Evolutionary conservation across 2,329 filamentous ascomycete genomes (phyloP).

Genomic region (Fusarium concolor): DNA sequence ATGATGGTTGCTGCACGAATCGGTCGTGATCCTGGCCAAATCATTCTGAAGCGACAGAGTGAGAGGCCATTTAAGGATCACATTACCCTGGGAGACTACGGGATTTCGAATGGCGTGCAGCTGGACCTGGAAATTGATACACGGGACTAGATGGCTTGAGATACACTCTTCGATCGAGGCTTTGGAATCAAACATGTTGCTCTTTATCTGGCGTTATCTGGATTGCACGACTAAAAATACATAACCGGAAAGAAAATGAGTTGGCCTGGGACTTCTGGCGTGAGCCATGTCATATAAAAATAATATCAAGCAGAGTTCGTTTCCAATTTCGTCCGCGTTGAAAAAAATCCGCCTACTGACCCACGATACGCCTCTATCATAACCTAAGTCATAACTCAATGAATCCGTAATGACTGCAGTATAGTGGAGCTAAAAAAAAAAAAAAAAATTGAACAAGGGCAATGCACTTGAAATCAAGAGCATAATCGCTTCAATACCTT

Average conservation of each 20-base stretch:
- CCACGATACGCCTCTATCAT: not conserved
- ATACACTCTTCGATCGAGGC: not conserved
- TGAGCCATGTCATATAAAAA: not conserved
- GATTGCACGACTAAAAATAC: conserved; percentile 1
- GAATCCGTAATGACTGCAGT: not conserved
- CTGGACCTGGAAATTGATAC: conserved; percentile 72
- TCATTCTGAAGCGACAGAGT: conserved; percentile 90
- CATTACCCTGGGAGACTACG: conserved; percentile 89
- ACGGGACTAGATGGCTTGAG: conserved; percentile 60
- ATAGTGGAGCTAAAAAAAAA: not conserved
- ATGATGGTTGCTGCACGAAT: conserved; percentile 90
- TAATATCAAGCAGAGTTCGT: not conserved
- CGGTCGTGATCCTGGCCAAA: conserved; percentile 89
- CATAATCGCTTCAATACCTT: not conserved
- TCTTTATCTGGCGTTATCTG: not conserved
- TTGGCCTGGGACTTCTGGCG: not conserved
- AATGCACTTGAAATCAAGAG: not conserved
- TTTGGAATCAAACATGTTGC: not conserved
- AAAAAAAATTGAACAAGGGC: not conserved
- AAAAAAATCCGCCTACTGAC: not conserved
- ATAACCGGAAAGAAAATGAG: conserved; percentile 1
- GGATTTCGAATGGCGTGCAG: conserved; percentile 89
- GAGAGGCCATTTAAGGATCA: conserved; percentile 94
- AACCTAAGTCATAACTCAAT: not conserved
- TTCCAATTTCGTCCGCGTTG: not conserved